Percentiles rank a stretch among this genome's conserved stretches.
Evolutionary conservation across 2,329 filamentous ascomycete species (phyloP).

Genomic region (Aschersonia sp.): DNA sequence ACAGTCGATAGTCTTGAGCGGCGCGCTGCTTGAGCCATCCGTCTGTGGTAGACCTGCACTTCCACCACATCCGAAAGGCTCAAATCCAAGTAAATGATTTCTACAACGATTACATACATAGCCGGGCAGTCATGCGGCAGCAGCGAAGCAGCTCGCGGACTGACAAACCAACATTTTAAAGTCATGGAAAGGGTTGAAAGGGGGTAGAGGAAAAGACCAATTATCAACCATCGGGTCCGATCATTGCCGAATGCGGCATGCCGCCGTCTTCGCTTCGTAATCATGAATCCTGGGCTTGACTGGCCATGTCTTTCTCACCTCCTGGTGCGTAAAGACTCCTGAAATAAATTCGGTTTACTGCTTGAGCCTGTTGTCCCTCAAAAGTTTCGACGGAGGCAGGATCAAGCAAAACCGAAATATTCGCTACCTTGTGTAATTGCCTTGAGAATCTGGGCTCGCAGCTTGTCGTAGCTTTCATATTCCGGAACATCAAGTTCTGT

Average conservation of each 20-base stretch:
- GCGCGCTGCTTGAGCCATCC: neutral
- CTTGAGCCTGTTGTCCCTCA: neutral
- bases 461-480: slow-evolving; percentile 87
- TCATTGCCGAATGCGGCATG: too few relatives aligned
- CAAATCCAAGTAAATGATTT: neutral
- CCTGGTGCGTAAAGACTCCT: too few relatives aligned
- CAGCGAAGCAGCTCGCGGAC: too few relatives aligned
- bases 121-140: neutral
- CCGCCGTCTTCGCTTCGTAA: too few relatives aligned
- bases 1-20: too few relatives aligned
- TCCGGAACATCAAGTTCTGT: slow-evolving; percentile 93
- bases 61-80: slow-evolving; percentile 9
- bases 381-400: slow-evolving; percentile 2
- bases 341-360: neutral
- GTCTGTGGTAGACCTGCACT: slow-evolving; percentile 18
- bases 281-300: too few relatives aligned
- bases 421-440: slow-evolving; percentile 97
- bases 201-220: too few relatives aligned
- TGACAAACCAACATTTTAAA: too few relatives aligned
- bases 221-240: too few relatives aligned
- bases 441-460: slow-evolving; percentile 79
- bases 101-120: neutral
- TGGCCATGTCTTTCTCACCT: neutral
- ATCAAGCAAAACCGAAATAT: slow-evolving; percentile 90
- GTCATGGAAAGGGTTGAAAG: too few relatives aligned